A percentile compares a stretch with the other conserved stretches of the same genome.
Conservation (phyloP, 805 yeast genomes). For the Sugiyamaella smithiae region DNA sequence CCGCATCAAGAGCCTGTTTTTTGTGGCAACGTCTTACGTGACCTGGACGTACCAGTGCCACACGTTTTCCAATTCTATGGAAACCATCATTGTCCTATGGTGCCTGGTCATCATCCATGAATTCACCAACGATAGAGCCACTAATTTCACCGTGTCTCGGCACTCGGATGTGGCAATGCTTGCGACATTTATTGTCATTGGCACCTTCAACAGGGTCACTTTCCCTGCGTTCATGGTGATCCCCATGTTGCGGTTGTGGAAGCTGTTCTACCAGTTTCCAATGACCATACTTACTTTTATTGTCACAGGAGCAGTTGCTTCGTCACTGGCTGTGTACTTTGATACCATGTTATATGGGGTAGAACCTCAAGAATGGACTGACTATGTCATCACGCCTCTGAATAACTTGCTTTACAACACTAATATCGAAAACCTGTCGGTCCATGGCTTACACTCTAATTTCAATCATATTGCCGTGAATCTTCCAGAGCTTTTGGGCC, state of each 20-base stretch:
- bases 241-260: constrained; percentile 53
- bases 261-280: constrained; percentile 41
- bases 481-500: constrained; percentile 80
- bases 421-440: constrained; percentile 52
- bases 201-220: constrained; percentile 81
- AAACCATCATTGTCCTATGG: constrained; percentile 50
- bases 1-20: constrained; percentile 37
- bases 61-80: constrained; percentile 85
- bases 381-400: constrained; percentile 62
- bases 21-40: constrained; percentile 58
- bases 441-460: constrained; percentile 81
- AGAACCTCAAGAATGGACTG: constrained; percentile 1
- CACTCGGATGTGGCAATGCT: constrained; percentile 40
- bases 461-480: constrained; percentile 74
- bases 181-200: constrained; percentile 58
- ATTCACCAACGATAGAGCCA: constrained; percentile 24
- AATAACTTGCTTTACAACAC: constrained; percentile 76
- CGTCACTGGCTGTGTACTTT: constrained; percentile 40
- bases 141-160: constrained; percentile 25
- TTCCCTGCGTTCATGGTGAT: constrained; percentile 70
- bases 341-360: constrained; percentile 52
- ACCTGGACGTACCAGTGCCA: constrained; percentile 81
- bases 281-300: constrained; percentile 34
- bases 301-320: constrained; percentile 37
- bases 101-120: constrained; percentile 50